These are phyloP conservation scores for Powellomyces hirtus DNA, from an alignment of 192 early-diverging fungal genomes.

Conservation along the genomic window DNA sequence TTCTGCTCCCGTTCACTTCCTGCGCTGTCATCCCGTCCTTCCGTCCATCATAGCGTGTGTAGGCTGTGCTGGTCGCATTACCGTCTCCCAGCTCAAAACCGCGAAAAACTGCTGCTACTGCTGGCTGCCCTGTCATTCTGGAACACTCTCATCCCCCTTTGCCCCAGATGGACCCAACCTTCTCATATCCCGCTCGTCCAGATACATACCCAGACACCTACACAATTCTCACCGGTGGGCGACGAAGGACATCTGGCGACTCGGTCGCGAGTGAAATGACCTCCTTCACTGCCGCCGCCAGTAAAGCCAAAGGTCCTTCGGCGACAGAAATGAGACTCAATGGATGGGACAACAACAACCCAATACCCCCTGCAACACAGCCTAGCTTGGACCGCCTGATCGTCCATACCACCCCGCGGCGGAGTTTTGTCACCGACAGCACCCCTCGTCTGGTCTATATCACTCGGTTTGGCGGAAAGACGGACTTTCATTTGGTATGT, in stretches of 20 bases:
- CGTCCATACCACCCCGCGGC: constrained; percentile 18
- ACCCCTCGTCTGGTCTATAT: constrained; percentile 20
- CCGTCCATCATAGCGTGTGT: too few relatives aligned
- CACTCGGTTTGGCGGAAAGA: constrained; percentile 26
- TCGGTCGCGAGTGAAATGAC: constrained; percentile 9
- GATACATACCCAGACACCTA: constrained; percentile 2
- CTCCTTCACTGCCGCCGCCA: neutral
- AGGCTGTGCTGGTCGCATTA: too few relatives aligned
- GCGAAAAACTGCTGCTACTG: too few relatives aligned
- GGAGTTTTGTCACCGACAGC: constrained; percentile 2
- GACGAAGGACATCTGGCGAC: constrained; percentile 14
- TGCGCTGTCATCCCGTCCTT: too few relatives aligned
- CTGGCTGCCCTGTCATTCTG: too few relatives aligned
- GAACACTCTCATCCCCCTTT: too few relatives aligned
- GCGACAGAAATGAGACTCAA: neutral
- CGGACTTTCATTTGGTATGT: constrained; percentile 19
- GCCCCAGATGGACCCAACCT: too few relatives aligned
- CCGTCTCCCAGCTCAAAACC: too few relatives aligned
- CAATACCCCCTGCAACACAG: too few relatives aligned
- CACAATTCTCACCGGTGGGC: neutral
- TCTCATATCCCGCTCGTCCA: too few relatives aligned
- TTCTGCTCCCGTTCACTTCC: too few relatives aligned
- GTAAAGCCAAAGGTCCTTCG: neutral
- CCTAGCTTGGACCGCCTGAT: constrained; percentile 12
- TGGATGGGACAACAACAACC: constrained; percentile 2